These are phyloP conservation scores for Chlorociboria aeruginascens DNA, from an alignment of 495 filamentous ascomycete genomes.

Conservation along the genomic window DNA sequence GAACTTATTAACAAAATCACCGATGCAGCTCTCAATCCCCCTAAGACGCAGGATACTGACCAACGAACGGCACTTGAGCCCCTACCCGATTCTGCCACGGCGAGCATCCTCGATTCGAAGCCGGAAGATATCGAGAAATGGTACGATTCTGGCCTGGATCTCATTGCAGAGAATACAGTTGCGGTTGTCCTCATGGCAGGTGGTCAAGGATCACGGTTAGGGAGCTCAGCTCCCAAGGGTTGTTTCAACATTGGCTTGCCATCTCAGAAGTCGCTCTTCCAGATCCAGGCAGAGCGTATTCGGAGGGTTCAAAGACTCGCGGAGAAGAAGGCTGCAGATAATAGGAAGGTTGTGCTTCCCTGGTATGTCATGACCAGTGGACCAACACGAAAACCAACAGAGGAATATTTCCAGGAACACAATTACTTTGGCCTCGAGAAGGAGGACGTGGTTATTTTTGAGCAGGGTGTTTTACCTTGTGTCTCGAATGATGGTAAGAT, in stretches of 20 bases:
- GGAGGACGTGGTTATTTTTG: conserved; percentile 84
- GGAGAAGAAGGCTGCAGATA: conserved; percentile 45
- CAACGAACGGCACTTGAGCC: conserved; percentile 63
- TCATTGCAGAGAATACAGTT: conserved; percentile 81
- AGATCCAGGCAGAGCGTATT: conserved; percentile 93
- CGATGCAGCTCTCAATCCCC: conserved; percentile 68
- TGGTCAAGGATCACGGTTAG: conserved; percentile 88
- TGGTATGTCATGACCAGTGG: conserved; percentile 99
- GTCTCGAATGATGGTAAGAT: conserved; percentile 98
- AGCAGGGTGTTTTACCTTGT: conserved; percentile 93
- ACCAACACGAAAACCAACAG: conserved; percentile 83
- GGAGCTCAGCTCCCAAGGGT: conserved; percentile 91
- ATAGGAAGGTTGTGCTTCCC: conserved; percentile 58
- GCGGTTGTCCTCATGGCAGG: conserved; percentile 95
- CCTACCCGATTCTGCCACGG: conserved; percentile 75
- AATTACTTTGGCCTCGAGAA: conserved; percentile 79
- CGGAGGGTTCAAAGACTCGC: conserved; percentile 74
- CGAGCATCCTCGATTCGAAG: conserved; percentile 86
- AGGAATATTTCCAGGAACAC: conserved; percentile 84
- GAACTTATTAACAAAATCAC: conserved; percentile 72
- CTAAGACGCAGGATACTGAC: conserved; percentile 42
- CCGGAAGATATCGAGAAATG: conserved; percentile 67
- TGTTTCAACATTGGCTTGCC: conserved; percentile 92
- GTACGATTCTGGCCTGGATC: conserved; percentile 72
- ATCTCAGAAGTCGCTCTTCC: conserved; percentile 88